Conservation (phyloP, 2,329 filamentous ascomycete genomes). For the Falciphora oryzae region DNA sequence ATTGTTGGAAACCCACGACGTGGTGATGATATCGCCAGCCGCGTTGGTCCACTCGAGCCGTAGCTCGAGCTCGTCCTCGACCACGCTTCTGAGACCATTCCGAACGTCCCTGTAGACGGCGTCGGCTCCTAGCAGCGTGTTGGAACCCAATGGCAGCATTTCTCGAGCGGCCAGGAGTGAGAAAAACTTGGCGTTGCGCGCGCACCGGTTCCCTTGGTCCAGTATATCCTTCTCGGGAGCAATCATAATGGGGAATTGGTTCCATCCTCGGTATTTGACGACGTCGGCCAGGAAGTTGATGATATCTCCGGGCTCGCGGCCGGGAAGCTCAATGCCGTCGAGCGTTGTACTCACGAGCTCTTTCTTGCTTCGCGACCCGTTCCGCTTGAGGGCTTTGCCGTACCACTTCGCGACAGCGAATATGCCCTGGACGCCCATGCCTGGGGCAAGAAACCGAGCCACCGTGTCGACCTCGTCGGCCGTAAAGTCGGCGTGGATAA, state of each 20-base stretch:
- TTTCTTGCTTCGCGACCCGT: not conserved
- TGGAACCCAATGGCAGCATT: conserved; percentile 37
- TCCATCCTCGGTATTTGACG: conserved; percentile 14
- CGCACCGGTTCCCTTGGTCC: conserved; percentile 21
- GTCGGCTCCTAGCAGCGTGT: conserved; percentile 19
- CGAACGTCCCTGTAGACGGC: conserved; percentile 36
- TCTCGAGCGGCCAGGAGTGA: conserved; percentile 44
- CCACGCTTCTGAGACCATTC: conserved; percentile 36
- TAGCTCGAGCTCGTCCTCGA: conserved; percentile 47
- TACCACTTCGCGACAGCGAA: not conserved
- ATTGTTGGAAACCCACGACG: conserved; percentile 50
- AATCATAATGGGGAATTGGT: conserved; percentile 20
- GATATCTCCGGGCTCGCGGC: conserved; percentile 28
- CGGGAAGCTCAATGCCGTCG: conserved; percentile 14
- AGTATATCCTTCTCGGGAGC: conserved; percentile 26
- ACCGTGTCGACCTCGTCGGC: conserved; percentile 27
- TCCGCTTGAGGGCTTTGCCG: not conserved
- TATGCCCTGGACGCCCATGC: not conserved
- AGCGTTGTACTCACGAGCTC: conserved; percentile 14
- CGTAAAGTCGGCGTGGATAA: conserved; percentile 42
- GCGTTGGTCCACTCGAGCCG: conserved; percentile 54
- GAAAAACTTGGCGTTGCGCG: conserved; percentile 28
- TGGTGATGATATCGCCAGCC: conserved; percentile 54
- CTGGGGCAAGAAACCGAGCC: not conserved
- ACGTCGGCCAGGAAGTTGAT: conserved; percentile 33